A percentile compares a stretch with the other conserved stretches of the same genome.
phyloP scores from a whole-genome alignment of 352 stramenopile genomes.

The Pythium aphanidermatum region DNA sequence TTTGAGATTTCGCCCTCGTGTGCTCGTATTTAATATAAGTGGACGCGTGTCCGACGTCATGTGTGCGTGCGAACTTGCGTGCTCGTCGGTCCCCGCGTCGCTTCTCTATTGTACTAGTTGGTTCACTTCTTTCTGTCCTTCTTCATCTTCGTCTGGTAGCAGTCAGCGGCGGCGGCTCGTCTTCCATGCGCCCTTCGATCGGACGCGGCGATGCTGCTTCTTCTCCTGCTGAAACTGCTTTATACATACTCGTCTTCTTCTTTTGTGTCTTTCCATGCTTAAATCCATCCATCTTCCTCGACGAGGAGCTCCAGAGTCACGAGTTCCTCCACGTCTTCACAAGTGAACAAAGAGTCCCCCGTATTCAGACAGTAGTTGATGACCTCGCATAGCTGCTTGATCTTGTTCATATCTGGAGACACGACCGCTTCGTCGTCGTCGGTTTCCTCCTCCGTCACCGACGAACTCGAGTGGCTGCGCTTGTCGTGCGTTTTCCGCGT shows the following conservation, averaged over 20 bases:
- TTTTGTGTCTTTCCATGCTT: too few species aligned
- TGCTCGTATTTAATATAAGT: constrained; percentile 21
- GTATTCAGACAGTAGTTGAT: constrained; percentile 33
- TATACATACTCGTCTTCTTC: too few species aligned
- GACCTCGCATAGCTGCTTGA: constrained; percentile 22
- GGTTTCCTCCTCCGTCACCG: constrained; percentile 35
- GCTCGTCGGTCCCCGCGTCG: too few species aligned
- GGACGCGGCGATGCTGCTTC: background rate
- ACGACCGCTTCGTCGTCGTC: constrained; percentile 26
- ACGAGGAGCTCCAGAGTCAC: constrained; percentile 74
- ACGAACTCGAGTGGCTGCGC: constrained; percentile 45
- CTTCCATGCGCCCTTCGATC: constrained; percentile 18
- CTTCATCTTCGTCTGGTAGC: background rate
- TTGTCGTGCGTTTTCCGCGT: constrained; percentile 16
- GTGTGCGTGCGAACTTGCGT: too few species aligned
- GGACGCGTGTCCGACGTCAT: too few species aligned
- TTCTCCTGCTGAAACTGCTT: background rate
- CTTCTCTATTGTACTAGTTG: constrained; percentile 9
- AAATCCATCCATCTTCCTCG: constrained; percentile 80
- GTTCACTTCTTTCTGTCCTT: constrained; percentile 3
- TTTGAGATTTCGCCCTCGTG: background rate
- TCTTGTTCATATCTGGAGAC: constrained; percentile 16
- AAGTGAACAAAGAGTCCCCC: constrained; percentile 40
- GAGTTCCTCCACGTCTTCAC: constrained; percentile 52
- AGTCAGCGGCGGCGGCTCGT: too few species aligned